Base-by-base conservation (phyloP, 306 rosid species). In the Astragalus glycyphyllos region DNA sequence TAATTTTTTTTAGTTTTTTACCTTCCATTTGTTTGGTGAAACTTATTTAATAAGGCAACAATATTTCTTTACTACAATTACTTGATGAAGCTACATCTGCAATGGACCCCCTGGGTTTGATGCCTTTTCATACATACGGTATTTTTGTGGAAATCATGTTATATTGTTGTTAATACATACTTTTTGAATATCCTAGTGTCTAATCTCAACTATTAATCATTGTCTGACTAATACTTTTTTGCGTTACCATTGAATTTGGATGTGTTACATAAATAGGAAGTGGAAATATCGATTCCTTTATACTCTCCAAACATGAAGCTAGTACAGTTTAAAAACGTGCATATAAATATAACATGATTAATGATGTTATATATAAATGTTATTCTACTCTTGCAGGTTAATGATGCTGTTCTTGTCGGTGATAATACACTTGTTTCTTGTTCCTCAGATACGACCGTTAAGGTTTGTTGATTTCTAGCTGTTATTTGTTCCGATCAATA, bases 361-460 rank as follows among this genome's bases (percentile, higher is more conserved):
- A n/a, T n/a, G n/a, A n/a, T n/a, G 32, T 37, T 41, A 53, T 71
- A 49, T 17, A 53, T 48, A 61, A 69, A 57, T 76, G 55, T 53
- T 58, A 77, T 71, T 68, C 82, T 75, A 45, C 68, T 38, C 51
- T 67, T 83, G 85, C 91, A 95, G 99, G 99, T 95, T 58, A 95
- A 95, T 73, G 99, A 95, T 78, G 87, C 87, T 54, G 96, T 95
- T 68, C 72, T 95, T 85, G 99, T 83, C 66, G 99, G 96, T 42
- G 89, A 89, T 61, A 86, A 81, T 48, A 89, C 92, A 13, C 97
- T 95, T 74, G 95, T 95, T 75, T 95, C 99, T 15, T 95, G 99
- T 81, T 91, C 99, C 76, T 95, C 99, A 45, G 99, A 95, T 82
- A 82, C 96, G 20, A 91, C 99, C 49, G 87, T 95, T 34, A 95